Evolutionary conservation across 495 filamentous ascomycete genomes (phyloP).

Genomic region (Pyronema domesticum): DNA sequence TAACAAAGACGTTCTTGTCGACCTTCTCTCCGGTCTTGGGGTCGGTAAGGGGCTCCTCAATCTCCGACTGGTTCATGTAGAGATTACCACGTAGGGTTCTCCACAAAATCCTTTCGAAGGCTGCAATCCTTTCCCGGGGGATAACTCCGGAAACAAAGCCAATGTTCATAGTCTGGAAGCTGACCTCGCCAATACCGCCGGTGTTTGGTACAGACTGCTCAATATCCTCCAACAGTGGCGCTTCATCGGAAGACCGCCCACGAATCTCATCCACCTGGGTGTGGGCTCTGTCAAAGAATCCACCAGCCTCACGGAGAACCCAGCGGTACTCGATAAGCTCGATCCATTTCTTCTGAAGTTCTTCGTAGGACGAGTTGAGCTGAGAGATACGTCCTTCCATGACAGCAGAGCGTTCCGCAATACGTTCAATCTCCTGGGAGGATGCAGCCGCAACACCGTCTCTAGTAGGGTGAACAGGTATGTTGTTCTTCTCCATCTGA

Average conservation of each 20-base stretch:
- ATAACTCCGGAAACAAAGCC: conserved; percentile 99
- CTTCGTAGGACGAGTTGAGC: conserved; percentile 94
- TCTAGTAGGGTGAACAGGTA: conserved; percentile 64
- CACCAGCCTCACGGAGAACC: conserved; percentile 85
- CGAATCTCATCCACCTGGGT: conserved; percentile 94
- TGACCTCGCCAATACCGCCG: conserved; percentile 27
- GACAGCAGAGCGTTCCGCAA: conserved; percentile 76
- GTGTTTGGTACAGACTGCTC: conserved; percentile 16
- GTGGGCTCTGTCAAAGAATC: conserved; percentile 92
- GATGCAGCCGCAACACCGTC: conserved; percentile 74
- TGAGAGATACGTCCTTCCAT: conserved; percentile 81
- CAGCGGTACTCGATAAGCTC: conserved; percentile 96
- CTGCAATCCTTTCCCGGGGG: conserved; percentile 72
- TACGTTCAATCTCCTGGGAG: conserved; percentile 84
- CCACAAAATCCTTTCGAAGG: conserved; percentile 96
- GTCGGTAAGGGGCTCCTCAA: conserved; percentile 84
- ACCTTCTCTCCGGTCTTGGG: conserved; percentile 77
- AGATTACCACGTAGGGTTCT: conserved; percentile 90
- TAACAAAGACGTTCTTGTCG: conserved; percentile 96
- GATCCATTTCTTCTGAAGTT: conserved; percentile 87
- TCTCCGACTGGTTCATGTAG: conserved; percentile 99
- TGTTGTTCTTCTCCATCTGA: conserved; percentile 83
- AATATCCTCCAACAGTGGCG: conserved; percentile 24
- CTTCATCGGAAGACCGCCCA: conserved; percentile 65
- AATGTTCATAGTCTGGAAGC: conserved; percentile 60